Base-by-base conservation (phyloP, 148 eudicot species). In the Tetragonia tetragonoides region DNA sequence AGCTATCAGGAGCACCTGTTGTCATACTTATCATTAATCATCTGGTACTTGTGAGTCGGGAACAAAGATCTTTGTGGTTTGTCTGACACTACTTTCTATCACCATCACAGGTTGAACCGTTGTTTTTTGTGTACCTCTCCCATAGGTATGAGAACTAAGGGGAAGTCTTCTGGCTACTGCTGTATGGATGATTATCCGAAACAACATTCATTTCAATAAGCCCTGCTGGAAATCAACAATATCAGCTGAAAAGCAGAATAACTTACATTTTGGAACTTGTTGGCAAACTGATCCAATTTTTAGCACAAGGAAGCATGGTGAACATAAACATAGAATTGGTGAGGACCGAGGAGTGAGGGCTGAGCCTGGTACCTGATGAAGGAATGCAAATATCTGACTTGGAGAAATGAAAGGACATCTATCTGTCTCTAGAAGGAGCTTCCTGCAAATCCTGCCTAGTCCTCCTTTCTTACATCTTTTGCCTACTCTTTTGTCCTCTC, bases 171-270 rank as follows among this genome's bases (percentile, higher is more conserved):
- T 53, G 62, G 47, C 42, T 28, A 0, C 21, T 46, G 42, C 34
- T 70, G 49, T 68, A 20, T 64, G 76, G 61, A 40, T 41, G 63
- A 37, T 71, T 20, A 51, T 60, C 59, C 18, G 15, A 68, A 44
- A 59, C 73, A 34, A 47, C 53, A n/a, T n/a, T 42, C 46, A 37
- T 7, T 63, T 69, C 6, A 9, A 8, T 3, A 75, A 76, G 9
- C 14, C 54, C 56, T 56, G 49, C 72, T 14, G 4, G 67, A 54
- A 41, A n/a, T 23, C 6, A 4, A 16, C 9, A 61, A 62, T 44
- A 60, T 46, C 56, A 69, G 75, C 10, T 69, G 41, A 14, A 42
- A 40, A 34, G 38, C 54, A 46, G 9, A 15, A 7, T 3, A 2
- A 7, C 17, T n/a, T 15, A 21, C 28, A 60, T 61, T 6, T 51